Evolutionary conservation across 306 rosid species (phyloP).

Genomic region (Cotoneaster glaucophyllus): DNA sequence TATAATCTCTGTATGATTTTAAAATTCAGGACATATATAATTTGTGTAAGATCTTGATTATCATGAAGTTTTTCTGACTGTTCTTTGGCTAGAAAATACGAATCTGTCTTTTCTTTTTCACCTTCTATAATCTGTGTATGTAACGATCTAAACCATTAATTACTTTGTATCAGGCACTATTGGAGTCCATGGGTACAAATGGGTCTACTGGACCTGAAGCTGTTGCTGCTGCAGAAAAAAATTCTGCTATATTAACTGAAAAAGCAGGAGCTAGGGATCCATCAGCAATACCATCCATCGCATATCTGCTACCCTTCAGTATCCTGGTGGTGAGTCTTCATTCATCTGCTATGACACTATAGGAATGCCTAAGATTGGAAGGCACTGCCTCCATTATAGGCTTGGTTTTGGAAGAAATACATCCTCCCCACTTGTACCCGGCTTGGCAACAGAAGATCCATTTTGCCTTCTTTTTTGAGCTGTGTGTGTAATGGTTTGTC

Average conservation of each 20-base stretch:
- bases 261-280: constrained; percentile 98
- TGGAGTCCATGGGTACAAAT: constrained; percentile 81
- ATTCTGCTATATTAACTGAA: constrained; percentile 85
- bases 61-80: not conserved
- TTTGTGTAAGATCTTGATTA: not conserved
- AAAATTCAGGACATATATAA: not conserved
- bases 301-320: constrained; percentile 87
- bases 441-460: not conserved
- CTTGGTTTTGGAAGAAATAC: not conserved
- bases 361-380: not conserved
- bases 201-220: constrained; percentile 93
- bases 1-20: not conserved
- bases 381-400: not conserved
- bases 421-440: not conserved
- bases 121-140: not conserved
- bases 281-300: constrained; percentile 94
- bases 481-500: not conserved
- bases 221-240: constrained; percentile 80
- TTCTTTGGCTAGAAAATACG: not conserved
- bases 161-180: constrained; percentile 61
- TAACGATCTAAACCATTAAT: not conserved
- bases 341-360: not conserved
- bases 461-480: not conserved
- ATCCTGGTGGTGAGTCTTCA: constrained; percentile 71
- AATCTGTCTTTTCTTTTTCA: not conserved